Evolutionary conservation across 1,284 basidiomycete genomes (phyloP), one percentile per base, ranked within the genome.

Genomic region (Gastroboletus turbinatus): DNA sequence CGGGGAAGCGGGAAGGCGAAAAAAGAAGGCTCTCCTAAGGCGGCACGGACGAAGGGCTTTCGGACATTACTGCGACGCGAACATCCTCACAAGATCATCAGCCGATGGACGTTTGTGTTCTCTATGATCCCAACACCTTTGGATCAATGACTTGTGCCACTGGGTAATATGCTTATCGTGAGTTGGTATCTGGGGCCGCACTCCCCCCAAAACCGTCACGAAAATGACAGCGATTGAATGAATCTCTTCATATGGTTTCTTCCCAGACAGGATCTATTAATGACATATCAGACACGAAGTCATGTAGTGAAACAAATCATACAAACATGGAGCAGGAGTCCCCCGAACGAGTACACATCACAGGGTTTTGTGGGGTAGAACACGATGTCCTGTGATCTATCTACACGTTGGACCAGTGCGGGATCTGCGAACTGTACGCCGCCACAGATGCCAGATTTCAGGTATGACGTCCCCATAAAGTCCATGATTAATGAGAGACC

Each of bases 371-470:
- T 70, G 19, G 71, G 68, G 48, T 62, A 53, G 38, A 38, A 29
- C 9, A 58, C 40, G 1, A n/a, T 27, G n/a, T 32, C 56, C 17
- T 25, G 47, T 8, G 23, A 50, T 11, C 8, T 9, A 25, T 57
- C 43, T 9, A 48, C 56, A 23, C 45, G 45, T 14, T 45, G 43
- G 35, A 69, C 66, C 3, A 76, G 59, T 27, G 73, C 72, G 0
- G 73, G 75, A 42, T 77, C 76, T 27, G 72, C 64, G 62, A 73
- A 77, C 23, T 68, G 66, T 14, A 73, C 46, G 16, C 56, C 56
- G 11, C 73, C 75, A 32, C 66, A 66, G 8, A 73, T 61, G 7
- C 64, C 59, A 2, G 70, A 73, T 2, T 60, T 70, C 32, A 71
- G 46, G 45, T 75, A 75, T 5, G 74, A 67, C 4, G 67, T 67